Evolutionary conservation across 768 basidiomycete genomes (phyloP), one percentile per base, ranked within the genome.

Genomic region (Tulasnella sp.): DNA sequence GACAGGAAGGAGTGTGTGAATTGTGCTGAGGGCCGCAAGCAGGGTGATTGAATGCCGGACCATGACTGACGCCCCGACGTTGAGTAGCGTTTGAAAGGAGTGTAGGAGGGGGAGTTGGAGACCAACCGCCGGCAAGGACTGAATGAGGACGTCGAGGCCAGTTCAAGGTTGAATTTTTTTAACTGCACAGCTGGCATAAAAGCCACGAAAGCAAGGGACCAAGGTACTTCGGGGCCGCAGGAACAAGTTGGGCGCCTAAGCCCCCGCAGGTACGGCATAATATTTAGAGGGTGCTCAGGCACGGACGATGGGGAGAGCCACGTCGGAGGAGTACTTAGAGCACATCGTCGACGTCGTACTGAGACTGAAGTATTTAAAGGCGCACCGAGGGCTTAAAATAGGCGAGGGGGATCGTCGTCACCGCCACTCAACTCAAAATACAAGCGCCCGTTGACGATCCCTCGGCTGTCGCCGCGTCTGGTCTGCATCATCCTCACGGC

Each of bases 1-100:
- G 64, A 69, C 64, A 9, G 64, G 28, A 69, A 69, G 34, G 64
- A 69, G 1, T 28, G 64, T 69, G 64, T 37, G 64, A 69, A 69
- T 24, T 18, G 64, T 14, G 64, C 4, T 31, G 60, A 64, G n/a
- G n/a, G 31, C 60, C 14, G 64, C 34, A 69, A 69, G 31, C 31
- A 69, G 64, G 34, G 64, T 69, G 64, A 69, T 28, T 69, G 64
- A 37, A 28, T 69, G 64, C 18, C 64, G 64, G 64, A 37, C 64
- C 64, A 69, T 69, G 14, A 14, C 20, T 69, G 28, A 37, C 28
- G 46, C 28, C 31, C n/a, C 64, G 31, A 20, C 64, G 24, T 28
- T 69, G 31, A 28, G 64, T 31, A 69, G 31, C 34, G 28, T 24
- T 69, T 6, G 16, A 69, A 69, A 69, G 14, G 64, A 69, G 64